phyloP scores from a whole-genome alignment of 768 basidiomycete species.

The Hericium rajendrae region DNA sequence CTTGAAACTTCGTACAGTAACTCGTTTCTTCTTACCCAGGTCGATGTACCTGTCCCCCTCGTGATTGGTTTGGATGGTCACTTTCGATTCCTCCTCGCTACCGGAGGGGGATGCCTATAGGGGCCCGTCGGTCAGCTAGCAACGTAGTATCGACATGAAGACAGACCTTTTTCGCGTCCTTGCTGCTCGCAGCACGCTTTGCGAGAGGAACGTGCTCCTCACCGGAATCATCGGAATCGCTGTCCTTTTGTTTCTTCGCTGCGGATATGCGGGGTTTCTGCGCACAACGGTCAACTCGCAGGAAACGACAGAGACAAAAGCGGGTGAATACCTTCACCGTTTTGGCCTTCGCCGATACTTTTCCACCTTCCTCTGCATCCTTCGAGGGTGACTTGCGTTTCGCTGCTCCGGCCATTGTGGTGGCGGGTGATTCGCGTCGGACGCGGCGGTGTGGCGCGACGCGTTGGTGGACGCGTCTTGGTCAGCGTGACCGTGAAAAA shows the following conservation, averaged over 20 bases:
- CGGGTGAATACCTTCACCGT: background rate
- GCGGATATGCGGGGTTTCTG: background rate
- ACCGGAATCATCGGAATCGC: background rate
- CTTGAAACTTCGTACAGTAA: constrained; percentile 42
- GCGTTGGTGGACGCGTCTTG: background rate
- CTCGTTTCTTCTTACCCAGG: constrained; percentile 65
- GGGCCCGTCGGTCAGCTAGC: background rate
- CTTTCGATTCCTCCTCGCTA: background rate
- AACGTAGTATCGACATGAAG: background rate
- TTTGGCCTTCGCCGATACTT: background rate
- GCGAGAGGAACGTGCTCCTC: background rate
- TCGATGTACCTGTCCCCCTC: constrained; percentile 52
- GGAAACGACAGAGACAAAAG: background rate
- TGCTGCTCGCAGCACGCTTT: background rate
- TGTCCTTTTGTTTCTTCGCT: background rate
- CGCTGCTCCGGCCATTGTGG: background rate
- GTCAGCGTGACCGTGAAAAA: constrained; percentile 8
- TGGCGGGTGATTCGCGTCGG: background rate
- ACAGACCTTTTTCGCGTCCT: background rate
- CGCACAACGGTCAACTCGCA: background rate
- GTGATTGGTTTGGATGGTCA: constrained; percentile 1
- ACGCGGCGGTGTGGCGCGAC: background rate
- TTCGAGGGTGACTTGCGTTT: background rate
- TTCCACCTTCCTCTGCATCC: background rate
- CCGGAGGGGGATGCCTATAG: too few species aligned